A percentile compares a stretch with the other conserved stretches of the same genome.
Conservation (phyloP, 176 grass and related monocot species). For the Chrysopogon serrulatus region DNA sequence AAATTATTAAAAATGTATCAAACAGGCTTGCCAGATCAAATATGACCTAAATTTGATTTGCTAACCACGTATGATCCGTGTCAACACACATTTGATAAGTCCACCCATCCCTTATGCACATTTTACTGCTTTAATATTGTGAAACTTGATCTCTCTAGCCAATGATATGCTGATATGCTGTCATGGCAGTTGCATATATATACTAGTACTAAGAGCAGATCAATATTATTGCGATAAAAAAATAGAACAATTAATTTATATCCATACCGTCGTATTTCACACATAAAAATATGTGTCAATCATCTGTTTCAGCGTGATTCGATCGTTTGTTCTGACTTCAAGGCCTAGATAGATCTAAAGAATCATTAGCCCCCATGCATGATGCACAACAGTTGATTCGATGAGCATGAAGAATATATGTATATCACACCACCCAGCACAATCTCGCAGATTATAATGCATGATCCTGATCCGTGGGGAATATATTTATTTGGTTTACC, state of each 20-base stretch:
- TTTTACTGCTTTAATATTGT: not conserved
- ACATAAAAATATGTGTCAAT: not conserved
- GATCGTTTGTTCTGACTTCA: not conserved
- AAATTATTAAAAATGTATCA: no score
- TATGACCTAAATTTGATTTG: no score
- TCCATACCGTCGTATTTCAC: not conserved
- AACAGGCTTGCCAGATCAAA: no score
- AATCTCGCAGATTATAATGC: not conserved
- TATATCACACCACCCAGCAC: not conserved
- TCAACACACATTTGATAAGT: no score
- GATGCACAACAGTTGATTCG: not conserved
- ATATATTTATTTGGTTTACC: not conserved
- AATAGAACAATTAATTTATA: not conserved
- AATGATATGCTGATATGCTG: not conserved
- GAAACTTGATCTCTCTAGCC: not conserved
- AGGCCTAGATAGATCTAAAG: not conserved
- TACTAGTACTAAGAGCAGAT: not conserved
- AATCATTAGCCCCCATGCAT: not conserved
- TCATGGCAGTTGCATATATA: not conserved
- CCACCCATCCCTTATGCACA: not conserved
- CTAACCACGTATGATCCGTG: no score
- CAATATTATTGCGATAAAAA: not conserved
- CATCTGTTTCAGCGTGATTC: not conserved
- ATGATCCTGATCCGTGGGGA: conserved; percentile 1
- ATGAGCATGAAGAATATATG: not conserved